Evolutionary conservation across 495 filamentous ascomycete genomes (phyloP).

Genomic region (Aspergillus carlsbadensis): DNA sequence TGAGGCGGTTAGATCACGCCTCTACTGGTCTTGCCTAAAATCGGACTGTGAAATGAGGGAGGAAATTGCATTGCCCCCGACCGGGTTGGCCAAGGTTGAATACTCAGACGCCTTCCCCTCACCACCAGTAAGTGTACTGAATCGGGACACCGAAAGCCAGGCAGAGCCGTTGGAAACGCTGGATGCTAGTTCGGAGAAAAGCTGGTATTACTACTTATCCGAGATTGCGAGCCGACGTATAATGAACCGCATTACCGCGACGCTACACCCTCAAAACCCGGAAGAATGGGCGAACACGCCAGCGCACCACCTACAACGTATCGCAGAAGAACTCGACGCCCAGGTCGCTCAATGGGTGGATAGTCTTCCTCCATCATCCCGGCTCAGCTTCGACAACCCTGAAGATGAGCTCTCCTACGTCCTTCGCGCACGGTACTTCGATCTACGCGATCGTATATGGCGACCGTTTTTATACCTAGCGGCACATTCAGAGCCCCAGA

Average conservation of each 20-base stretch:
- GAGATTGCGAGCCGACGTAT: neutral
- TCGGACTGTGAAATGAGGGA: neutral
- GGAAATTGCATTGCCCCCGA: neutral
- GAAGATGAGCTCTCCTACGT: too few species aligned
- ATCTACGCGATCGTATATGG: too few species aligned
- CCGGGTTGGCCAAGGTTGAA: neutral
- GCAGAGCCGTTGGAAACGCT: neutral
- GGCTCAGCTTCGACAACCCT: too few species aligned
- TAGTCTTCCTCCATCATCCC: too few species aligned
- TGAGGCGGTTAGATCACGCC: neutral
- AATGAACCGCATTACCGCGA: neutral
- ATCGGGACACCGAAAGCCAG: too few species aligned
- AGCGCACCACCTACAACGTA: neutral
- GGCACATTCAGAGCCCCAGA: neutral
- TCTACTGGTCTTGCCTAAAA: neutral
- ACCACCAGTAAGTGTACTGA: neutral
- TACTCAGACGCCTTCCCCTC: neutral
- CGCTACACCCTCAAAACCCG: neutral
- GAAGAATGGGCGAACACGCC: neutral
- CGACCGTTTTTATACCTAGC: too few species aligned
- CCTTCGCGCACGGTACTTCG: too few species aligned
- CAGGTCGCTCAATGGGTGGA: too few species aligned
- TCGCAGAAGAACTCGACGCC: neutral
- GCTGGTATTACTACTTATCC: slow-evolving; percentile 1
- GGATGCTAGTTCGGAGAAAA: neutral